Evolutionary conservation across 306 rosid species (phyloP), one percentile per base, ranked within the genome.

Genomic region (Begonia fuchsioides): DNA sequence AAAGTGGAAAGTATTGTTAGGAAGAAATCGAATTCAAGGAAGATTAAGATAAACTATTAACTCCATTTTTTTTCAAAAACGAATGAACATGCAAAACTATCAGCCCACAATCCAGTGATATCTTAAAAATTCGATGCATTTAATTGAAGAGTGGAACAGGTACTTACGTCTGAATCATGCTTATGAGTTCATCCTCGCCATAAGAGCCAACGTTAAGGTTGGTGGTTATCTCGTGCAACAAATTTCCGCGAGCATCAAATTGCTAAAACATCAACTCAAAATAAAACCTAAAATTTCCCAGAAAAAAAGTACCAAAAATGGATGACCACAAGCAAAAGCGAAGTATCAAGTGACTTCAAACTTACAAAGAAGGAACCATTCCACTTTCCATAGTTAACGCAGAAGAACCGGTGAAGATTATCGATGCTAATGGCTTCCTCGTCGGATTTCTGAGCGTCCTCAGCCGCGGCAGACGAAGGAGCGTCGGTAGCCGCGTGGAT

Each of bases 131-230:
- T 53, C 19, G 8, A 15, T 15, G 2, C 16, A 10, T n/a, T 17
- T 38, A 10, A 15, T 17, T 11, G 13, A 47, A 41, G 32, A 44
- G 40, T 49, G 39, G 14, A 16, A 18, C 13, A 19, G 55, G 55
- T 47, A 39, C 73, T 64, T 77, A 90, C 98, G 94, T 76, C 72
- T 90, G 98, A 69, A 85, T 81, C 66, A 90, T 93, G 65, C 94
- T 90, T 61, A 79, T 65, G 67, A 90, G 95, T 63, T 90, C 87
- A 71, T 73, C 85, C 55, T 90, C 98, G 5, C 98, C 98, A 57
- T 90, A 90, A 53, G 98, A 76, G 74, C 85, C 81, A 13, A 51
- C 94, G 1, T 94, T 68, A 63, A 90, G 94, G 81, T 77, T 90
- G 38, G 95, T 90, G 57, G 43, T 67, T 44, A 90, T 49, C 70